phyloP scores from a whole-genome alignment of 371 early-diverging fungal genomes.

The Blastocladiella emersonii region DNA sequence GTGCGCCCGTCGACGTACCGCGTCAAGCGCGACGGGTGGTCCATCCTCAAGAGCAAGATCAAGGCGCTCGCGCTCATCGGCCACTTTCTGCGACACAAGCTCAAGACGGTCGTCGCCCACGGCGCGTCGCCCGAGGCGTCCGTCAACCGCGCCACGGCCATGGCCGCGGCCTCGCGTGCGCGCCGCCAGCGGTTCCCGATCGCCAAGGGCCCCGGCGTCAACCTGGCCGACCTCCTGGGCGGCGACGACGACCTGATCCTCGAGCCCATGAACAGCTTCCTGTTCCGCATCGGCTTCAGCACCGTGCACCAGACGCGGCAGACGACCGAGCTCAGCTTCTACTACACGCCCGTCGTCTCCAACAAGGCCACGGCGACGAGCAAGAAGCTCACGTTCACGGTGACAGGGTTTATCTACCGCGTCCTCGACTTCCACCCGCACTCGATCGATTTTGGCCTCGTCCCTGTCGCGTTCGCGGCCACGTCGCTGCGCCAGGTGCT shows the following conservation, averaged over 20 bases:
- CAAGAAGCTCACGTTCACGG: not conserved
- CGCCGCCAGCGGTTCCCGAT: not conserved
- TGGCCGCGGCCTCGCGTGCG: not conserved
- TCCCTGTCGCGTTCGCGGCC: slow-evolving; percentile 2
- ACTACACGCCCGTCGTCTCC: slow-evolving; percentile 29
- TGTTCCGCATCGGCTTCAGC: slow-evolving; percentile 25
- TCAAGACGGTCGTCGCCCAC: not conserved
- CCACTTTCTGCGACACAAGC: not conserved
- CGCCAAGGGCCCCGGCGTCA: not conserved
- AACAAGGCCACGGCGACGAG: slow-evolving; percentile 9
- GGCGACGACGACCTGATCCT: not conserved
- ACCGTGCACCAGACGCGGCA: slow-evolving; percentile 21
- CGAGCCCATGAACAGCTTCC: slow-evolving; percentile 13
- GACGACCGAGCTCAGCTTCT: slow-evolving; percentile 22
- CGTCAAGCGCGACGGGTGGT: not conserved
- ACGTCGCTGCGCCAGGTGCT: not conserved
- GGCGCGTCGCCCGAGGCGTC: not conserved
- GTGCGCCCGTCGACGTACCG: not conserved
- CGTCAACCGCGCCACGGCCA: not conserved
- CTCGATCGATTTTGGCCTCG: slow-evolving; percentile 30
- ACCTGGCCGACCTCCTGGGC: not conserved
- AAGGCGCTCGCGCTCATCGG: not conserved
- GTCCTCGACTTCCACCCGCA: slow-evolving; percentile 31
- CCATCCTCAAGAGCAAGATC: not conserved
- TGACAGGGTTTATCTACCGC: slow-evolving; percentile 23